Evolutionary conservation across 257 asterid genomes (phyloP).

Genomic region (Paraleonurus japonicus): DNA sequence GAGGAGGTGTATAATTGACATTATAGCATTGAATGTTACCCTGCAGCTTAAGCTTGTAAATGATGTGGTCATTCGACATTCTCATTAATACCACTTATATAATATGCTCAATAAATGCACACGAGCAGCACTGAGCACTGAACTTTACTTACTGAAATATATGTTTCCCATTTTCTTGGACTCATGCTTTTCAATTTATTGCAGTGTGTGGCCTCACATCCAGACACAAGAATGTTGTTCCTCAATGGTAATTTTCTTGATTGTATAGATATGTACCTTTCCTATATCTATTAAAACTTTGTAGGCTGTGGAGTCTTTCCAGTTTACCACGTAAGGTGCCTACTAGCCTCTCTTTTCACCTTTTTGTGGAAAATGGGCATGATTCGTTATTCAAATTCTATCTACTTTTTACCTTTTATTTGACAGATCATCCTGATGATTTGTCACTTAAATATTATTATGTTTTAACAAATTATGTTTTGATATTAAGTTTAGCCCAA

Average conservation of each 20-base stretch:
- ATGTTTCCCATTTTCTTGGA: neutral
- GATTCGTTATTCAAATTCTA: conserved; percentile 3
- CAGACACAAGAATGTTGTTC: conserved; percentile 84
- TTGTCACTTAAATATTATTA: neutral
- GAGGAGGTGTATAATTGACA: neutral
- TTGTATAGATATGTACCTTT: conserved; percentile 9
- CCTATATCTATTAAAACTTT: neutral
- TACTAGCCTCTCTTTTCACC: conserved; percentile 12
- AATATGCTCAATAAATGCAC: neutral
- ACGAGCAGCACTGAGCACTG: neutral
- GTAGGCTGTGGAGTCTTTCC: conserved; percentile 10
- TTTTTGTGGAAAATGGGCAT: neutral
- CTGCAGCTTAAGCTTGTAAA: neutral
- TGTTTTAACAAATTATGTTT: neutral
- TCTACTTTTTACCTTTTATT: conserved; percentile 11
- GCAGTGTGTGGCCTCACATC: conserved; percentile 99
- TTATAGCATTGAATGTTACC: neutral
- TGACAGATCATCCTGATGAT: conserved; percentile 11
- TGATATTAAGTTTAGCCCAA: conserved; percentile 1
- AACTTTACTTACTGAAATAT: neutral
- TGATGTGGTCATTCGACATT: neutral
- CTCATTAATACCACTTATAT: neutral
- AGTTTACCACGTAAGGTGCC: neutral
- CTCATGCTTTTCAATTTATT: conserved; percentile 30
- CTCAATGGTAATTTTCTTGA: conserved; percentile 66